Percentiles rank a stretch among this genome's conserved stretches.
phyloP scores from a whole-genome alignment of 1,284 basidiomycete species.

The Coniophora puteana region DNA sequence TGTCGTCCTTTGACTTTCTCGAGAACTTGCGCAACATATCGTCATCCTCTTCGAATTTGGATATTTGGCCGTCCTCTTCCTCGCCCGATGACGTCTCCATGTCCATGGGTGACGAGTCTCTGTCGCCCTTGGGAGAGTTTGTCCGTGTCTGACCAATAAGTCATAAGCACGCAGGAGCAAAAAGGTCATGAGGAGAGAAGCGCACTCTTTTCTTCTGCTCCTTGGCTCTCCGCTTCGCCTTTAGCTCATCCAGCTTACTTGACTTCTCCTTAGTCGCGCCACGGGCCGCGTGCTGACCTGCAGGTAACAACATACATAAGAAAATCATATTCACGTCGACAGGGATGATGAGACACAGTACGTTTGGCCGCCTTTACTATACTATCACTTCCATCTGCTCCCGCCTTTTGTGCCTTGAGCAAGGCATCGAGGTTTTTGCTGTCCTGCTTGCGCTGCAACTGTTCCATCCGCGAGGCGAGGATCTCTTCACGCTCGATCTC shows the following conservation, averaged over 20 bases:
- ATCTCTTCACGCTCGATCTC: conserved; percentile 90
- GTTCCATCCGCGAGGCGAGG: conserved; percentile 75
- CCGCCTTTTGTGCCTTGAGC: conserved; percentile 60
- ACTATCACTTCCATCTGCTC: conserved; percentile 48
- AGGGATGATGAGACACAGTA: conserved; percentile 28
- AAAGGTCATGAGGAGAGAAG: conserved; percentile 1
- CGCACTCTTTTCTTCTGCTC: conserved; percentile 71
- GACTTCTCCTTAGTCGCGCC: conserved; percentile 84
- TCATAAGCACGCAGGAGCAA: conserved; percentile 10
- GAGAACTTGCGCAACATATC: conserved; percentile 56
- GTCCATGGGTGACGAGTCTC: conserved; percentile 71
- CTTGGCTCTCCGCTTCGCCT: conserved; percentile 77
- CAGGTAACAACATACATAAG: conserved; percentile 11
- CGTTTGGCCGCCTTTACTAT: conserved; percentile 75
- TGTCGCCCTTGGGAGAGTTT: conserved; percentile 59
- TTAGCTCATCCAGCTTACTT: conserved; percentile 78
- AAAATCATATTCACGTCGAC: background rate
- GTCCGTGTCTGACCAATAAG: conserved; percentile 33
- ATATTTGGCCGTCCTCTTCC: conserved; percentile 70
- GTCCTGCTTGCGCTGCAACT: conserved; percentile 77
- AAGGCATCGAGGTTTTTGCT: conserved; percentile 74
- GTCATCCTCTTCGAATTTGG: conserved; percentile 63
- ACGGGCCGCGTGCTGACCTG: conserved; percentile 72
- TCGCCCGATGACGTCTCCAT: conserved; percentile 78
- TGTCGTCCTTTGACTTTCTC: conserved; percentile 39